Conservation (phyloP, 352 stramenopile genomes). For the Phytophthora foliorum region DNA sequence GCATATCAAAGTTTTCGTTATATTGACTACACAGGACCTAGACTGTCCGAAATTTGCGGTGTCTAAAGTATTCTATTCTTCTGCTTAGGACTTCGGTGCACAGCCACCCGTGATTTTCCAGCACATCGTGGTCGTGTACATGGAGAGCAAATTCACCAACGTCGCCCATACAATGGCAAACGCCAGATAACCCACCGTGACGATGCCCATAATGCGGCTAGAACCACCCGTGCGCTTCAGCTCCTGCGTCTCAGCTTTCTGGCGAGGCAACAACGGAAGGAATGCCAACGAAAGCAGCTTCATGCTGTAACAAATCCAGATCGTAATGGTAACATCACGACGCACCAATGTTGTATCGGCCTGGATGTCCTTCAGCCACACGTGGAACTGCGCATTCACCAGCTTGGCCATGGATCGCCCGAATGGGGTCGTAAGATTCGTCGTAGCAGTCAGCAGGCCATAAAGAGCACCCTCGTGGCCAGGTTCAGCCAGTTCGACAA, state of each 20-base stretch:
- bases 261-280: conserved; percentile 56
- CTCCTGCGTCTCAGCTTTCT: conserved; percentile 61
- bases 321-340: conserved; percentile 69
- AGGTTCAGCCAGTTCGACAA: conserved; percentile 63
- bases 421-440: conserved; percentile 60
- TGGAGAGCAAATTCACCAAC: conserved; percentile 56
- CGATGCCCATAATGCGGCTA: conserved; percentile 43
- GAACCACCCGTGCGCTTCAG: conserved; percentile 50
- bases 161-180: conserved; percentile 53
- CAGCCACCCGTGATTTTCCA: conserved; percentile 68
- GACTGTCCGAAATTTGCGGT: too few relatives aligned
- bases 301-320: conserved; percentile 64
- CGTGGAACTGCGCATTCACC: conserved; percentile 60
- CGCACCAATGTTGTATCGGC: conserved; percentile 51
- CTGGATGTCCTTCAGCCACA: conserved; percentile 61
- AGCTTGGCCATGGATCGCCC: conserved; percentile 57
- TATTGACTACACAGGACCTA: too few relatives aligned
- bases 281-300: conserved; percentile 65
- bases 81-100: conserved; percentile 34
- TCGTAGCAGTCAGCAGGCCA: conserved; percentile 61
- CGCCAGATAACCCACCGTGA: conserved; percentile 46
- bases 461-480: conserved; percentile 69
- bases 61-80: not conserved
- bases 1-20: not conserved
- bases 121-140: conserved; percentile 66